phyloP scores from a whole-genome alignment of 164 flowering plant genomes.

The Stephania cephalantha region DNA sequence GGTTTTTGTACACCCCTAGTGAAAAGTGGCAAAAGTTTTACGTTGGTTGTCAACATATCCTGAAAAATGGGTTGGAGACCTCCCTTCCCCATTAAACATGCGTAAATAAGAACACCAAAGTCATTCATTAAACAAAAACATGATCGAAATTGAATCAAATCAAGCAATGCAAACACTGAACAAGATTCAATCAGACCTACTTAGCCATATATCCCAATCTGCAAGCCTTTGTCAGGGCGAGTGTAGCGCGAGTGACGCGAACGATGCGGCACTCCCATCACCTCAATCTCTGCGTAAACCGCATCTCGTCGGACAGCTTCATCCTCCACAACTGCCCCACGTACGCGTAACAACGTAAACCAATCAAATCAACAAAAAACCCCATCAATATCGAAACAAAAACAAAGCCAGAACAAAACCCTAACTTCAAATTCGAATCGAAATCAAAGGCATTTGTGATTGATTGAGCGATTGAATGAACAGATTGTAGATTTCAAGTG shows the following conservation, averaged over 20 bases:
- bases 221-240: conserved; percentile 45
- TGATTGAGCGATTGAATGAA: not conserved
- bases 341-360: conserved; percentile 62
- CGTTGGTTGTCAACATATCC: no score
- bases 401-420: not conserved
- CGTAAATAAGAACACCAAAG: no score
- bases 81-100: no score
- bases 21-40: no score
- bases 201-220: conserved; percentile 50
- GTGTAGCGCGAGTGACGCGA: conserved; percentile 36
- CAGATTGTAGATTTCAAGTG: not conserved
- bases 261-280: conserved; percentile 71
- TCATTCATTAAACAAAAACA: not conserved
- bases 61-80: no score
- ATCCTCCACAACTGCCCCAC: conserved; percentile 81
- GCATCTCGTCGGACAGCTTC: conserved; percentile 85
- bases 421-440: not conserved
- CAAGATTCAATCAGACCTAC: conserved; percentile 25
- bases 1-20: no score
- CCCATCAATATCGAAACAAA: not conserved
- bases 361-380: conserved; percentile 5
- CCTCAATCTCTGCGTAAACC: conserved; percentile 72
- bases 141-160: not conserved
- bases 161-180: not conserved
- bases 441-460: not conserved